A percentile compares a stretch with the other conserved stretches of the same genome.
phyloP scores from a whole-genome alignment of 805 yeast species.

The Candida hungchunana region DNA sequence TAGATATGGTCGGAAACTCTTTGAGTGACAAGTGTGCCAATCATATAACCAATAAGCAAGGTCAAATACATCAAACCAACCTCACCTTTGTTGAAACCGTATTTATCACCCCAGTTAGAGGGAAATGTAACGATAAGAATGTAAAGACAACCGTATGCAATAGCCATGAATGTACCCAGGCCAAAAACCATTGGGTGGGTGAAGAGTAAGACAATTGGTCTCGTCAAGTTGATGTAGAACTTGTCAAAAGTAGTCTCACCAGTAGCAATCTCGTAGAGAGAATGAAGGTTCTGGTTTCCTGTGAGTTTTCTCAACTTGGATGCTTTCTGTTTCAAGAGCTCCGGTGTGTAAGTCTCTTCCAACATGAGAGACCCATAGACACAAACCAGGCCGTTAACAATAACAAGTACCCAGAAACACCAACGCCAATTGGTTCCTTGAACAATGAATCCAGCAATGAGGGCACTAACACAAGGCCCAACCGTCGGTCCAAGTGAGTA shows the following conservation, averaged over 20 bases:
- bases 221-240: conserved; percentile 38
- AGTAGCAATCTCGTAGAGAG: conserved; percentile 57
- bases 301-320: conserved; percentile 43
- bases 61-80: conserved; percentile 58
- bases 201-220: conserved; percentile 50
- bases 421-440: conserved; percentile 54
- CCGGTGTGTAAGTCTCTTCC: conserved; percentile 58
- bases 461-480: conserved; percentile 61
- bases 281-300: conserved; percentile 52
- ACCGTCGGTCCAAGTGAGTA: conserved; percentile 47
- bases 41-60: conserved; percentile 48
- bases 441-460: conserved; percentile 53
- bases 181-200: conserved; percentile 64
- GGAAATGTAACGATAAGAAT: conserved; percentile 61
- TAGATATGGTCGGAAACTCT: conserved; percentile 39
- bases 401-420: conserved; percentile 56
- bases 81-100: conserved; percentile 44
- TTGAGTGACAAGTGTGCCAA: conserved; percentile 50
- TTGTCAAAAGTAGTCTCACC: conserved; percentile 38
- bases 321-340: conserved; percentile 45
- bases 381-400: conserved; percentile 48
- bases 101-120: conserved; percentile 39
- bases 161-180: conserved; percentile 60
- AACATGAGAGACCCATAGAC: conserved; percentile 39
- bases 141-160: conserved; percentile 63